Evolutionary conservation across 768 basidiomycete genomes (phyloP).

Genomic region (Phlebiopsis gigantea): DNA sequence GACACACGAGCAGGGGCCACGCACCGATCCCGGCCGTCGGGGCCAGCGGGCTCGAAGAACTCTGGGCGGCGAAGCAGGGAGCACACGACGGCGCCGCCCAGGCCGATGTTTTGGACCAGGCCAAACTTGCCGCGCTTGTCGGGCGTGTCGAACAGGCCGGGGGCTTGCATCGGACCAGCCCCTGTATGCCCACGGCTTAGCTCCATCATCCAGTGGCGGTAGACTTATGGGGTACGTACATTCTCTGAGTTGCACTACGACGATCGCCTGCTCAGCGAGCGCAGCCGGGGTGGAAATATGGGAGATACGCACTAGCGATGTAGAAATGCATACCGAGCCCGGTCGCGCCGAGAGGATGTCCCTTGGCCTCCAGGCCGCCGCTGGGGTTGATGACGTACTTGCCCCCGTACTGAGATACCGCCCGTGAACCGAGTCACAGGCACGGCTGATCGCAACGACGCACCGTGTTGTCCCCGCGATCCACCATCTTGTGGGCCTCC

Average conservation of each 20-base stretch:
- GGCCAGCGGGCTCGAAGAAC: slow-evolving; percentile 63
- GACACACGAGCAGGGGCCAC: slow-evolving; percentile 3
- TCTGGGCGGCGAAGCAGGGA: slow-evolving; percentile 72
- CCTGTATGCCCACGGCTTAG: slow-evolving; percentile 32
- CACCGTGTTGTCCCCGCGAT: slow-evolving; percentile 75
- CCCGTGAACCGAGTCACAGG: background rate
- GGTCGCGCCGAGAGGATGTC: slow-evolving; percentile 80
- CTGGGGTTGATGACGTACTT: slow-evolving; percentile 83
- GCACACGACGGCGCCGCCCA: slow-evolving; percentile 77
- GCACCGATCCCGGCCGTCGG: slow-evolving; percentile 63
- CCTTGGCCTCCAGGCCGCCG: slow-evolving; percentile 85
- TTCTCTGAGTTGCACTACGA: slow-evolving; percentile 65
- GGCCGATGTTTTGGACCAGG: slow-evolving; percentile 78
- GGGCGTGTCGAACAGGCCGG: slow-evolving; percentile 53
- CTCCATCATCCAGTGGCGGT: background rate
- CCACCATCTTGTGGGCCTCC: slow-evolving; percentile 70
- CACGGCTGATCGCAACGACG: slow-evolving; percentile 15
- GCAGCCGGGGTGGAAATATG: background rate
- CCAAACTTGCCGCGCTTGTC: slow-evolving; percentile 76
- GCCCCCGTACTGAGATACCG: slow-evolving; percentile 58
- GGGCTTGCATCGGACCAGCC: slow-evolving; percentile 83
- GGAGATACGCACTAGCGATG: slow-evolving; percentile 53
- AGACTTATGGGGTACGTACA: slow-evolving; percentile 35
- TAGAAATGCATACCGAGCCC: slow-evolving; percentile 87
- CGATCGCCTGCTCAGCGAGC: background rate